Evolutionary conservation across 345 rosid species (phyloP).

Genomic region (Hibiscus syriacus): DNA sequence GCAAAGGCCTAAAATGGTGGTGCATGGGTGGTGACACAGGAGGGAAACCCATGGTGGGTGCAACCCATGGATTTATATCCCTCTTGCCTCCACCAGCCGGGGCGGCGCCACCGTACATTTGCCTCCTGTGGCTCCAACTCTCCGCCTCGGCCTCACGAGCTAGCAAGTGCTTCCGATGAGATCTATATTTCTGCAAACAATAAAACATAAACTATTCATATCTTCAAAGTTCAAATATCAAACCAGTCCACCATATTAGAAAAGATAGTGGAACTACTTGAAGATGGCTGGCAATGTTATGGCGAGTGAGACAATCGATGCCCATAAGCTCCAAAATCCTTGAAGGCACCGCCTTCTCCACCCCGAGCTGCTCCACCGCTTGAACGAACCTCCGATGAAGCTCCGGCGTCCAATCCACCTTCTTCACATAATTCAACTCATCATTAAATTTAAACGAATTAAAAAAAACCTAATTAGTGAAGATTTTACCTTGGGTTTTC

Average conservation of each 20-base stretch:
- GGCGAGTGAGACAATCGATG: conserved; percentile 86
- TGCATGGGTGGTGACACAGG: conserved; percentile 27
- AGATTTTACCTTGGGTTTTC: conserved; percentile 45
- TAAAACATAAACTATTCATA: neutral
- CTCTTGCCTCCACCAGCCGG: conserved; percentile 32
- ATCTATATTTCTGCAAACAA: conserved; percentile 73
- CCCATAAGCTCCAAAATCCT: conserved; percentile 89
- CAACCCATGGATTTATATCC: conserved; percentile 44
- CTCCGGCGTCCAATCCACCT: conserved; percentile 99
- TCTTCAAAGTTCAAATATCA: neutral
- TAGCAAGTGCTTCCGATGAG: conserved; percentile 74
- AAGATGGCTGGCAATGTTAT: conserved; percentile 92
- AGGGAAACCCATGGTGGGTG: conserved; percentile 74
- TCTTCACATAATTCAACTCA: conserved; percentile 35
- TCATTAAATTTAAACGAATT: too few relatives aligned
- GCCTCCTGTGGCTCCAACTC: conserved; percentile 67
- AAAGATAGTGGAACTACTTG: conserved; percentile 46
- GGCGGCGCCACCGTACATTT: conserved; percentile 37
- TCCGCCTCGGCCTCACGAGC: conserved; percentile 90
- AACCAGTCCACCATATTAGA: too few relatives aligned
- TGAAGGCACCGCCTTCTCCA: conserved; percentile 97
- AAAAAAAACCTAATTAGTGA: neutral
- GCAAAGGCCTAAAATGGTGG: conserved; percentile 57
- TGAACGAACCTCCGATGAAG: conserved; percentile 87
- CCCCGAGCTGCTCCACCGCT: conserved; percentile 92